Evolutionary conservation across 495 filamentous ascomycete genomes (phyloP).

Genomic region (Arthonia radiata): DNA sequence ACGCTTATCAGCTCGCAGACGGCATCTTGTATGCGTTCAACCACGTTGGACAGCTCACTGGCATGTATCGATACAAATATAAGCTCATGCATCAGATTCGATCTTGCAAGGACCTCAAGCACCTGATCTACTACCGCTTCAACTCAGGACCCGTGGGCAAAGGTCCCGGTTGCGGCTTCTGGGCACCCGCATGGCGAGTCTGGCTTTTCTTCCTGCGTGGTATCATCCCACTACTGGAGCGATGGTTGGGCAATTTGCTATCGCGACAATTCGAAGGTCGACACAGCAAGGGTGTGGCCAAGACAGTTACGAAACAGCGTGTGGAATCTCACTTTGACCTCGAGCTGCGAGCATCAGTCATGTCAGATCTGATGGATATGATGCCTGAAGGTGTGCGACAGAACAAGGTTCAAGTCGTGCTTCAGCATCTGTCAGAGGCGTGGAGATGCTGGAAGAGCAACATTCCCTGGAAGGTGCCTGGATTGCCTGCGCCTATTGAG

Average conservation of each 20-base stretch:
- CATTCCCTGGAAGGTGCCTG: constrained; percentile 97
- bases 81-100: constrained; percentile 99
- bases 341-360: constrained; percentile 90
- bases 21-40: constrained; percentile 98
- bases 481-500: constrained; percentile 85
- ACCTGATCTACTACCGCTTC: constrained; percentile 98
- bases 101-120: constrained; percentile 97
- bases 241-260: constrained; percentile 92
- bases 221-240: constrained; percentile 86
- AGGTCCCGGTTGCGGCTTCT: constrained; percentile 95
- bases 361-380: constrained; percentile 99
- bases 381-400: constrained; percentile 99
- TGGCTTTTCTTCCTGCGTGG: constrained; percentile 99
- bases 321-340: constrained; percentile 98
- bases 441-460: constrained; percentile 99
- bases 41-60: constrained; percentile 93
- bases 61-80: constrained; percentile 99
- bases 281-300: constrained; percentile 97
- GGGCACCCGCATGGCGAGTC: constrained; percentile 96
- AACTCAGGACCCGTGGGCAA: constrained; percentile 96
- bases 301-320: constrained; percentile 97
- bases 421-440: constrained; percentile 91
- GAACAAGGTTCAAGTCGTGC: constrained; percentile 94
- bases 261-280: constrained; percentile 96
- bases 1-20: constrained; percentile 96